A percentile compares a stretch with the other conserved stretches of the same genome.
Conservation (phyloP, 352 stramenopile species). For the Plasmopara muralis region DNA sequence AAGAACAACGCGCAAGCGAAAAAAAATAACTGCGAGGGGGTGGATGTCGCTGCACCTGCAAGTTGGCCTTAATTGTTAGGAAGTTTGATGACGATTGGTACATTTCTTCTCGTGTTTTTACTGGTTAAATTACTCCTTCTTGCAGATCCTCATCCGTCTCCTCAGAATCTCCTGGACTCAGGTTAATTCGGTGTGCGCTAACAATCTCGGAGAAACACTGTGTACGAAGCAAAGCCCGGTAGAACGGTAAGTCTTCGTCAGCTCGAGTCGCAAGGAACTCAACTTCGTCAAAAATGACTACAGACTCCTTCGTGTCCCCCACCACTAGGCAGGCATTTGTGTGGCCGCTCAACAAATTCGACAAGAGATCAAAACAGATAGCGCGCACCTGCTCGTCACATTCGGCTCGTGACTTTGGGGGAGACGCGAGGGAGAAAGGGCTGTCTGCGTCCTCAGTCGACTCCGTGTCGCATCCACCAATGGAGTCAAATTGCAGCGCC, state of each 20-base stretch:
- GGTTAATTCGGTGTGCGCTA: conserved; percentile 67
- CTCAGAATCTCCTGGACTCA: conserved; percentile 29
- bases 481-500: conserved; percentile 31
- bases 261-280: conserved; percentile 66
- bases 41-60: neutral
- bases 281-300: conserved; percentile 84
- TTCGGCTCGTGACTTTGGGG: too few species aligned
- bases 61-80: conserved; percentile 8
- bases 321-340: conserved; percentile 74
- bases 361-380: conserved; percentile 68
- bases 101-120: neutral
- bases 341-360: conserved; percentile 51
- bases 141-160: conserved; percentile 33
- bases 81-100: conserved; percentile 6
- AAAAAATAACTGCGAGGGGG: conserved; percentile 12
- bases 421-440: too few species aligned
- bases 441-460: conserved; percentile 1
- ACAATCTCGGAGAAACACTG: conserved; percentile 84
- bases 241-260: conserved; percentile 55
- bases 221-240: conserved; percentile 57
- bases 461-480: conserved; percentile 25
- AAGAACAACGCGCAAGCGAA: conserved; percentile 19
- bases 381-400: conserved; percentile 34
- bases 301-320: conserved; percentile 78
- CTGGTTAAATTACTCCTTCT: conserved; percentile 39